Evolutionary conservation across 768 basidiomycete genomes (phyloP), one percentile per base, ranked within the genome.

Genomic region (Ramaria sp.): DNA sequence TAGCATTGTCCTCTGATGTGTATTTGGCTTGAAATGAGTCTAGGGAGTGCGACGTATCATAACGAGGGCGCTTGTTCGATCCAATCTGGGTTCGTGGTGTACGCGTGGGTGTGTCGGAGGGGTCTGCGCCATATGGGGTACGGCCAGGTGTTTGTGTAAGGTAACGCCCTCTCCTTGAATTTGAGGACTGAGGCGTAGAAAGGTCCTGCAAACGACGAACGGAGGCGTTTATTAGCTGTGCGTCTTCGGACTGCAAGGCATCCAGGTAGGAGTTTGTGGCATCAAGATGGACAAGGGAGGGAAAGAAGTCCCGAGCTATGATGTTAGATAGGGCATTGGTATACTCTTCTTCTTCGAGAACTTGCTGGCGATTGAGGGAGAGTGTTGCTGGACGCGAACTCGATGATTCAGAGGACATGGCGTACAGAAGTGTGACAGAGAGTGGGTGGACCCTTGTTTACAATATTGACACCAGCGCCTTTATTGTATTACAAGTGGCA

Each of bases 251-350:
- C 42, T 78, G 76, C 38, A 91, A 69, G 3, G 91, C 91, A 57
- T 86, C 82, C 22, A 95, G 78, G 68, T 93, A 92, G 55, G 74
- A 77, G 65, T 94, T 91, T 30, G 89, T 88, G 18, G 90, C 88
- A 61, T 94, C 88, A 25, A 95, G 77, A 61, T 90, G 88, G 16
- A 85, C 81, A 9, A 98, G 78, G 12, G 90, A 90, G 0, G 96
- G 96, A 64, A 98, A 99, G 77, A 99, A 99, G 70, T 98, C 95
- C 48, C 96, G 84, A 37, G 89, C 87, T 62, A 98, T 98, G 62
- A 98, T 97, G 45, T 82, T 78, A 10, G 89, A 90, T 20, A 99
- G 75, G 1, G 87, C 88, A 44, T 79, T 82, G 1, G 91, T 93
- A 67, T 98, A 98, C 65, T 93, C 91, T 59, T 98, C 96, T 73